Percentiles rank a stretch among this genome's conserved stretches.
phyloP scores from a whole-genome alignment of 371 early-diverging fungal species.

The Blakeslea trispora region DNA sequence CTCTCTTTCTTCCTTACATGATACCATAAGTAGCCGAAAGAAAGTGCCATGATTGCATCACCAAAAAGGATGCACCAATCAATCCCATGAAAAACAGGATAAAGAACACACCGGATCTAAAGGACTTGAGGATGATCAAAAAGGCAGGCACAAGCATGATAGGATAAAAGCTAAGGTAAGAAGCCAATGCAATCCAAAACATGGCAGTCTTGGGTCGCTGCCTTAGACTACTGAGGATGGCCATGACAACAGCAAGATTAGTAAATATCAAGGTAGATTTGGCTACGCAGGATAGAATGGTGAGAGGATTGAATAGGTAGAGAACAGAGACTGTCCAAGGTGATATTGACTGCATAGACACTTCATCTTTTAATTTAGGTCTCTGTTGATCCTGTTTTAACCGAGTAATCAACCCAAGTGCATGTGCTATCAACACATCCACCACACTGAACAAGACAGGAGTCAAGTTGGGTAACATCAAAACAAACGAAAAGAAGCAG shows the following conservation, averaged over 20 bases:
- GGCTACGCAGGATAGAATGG: slow-evolving; percentile 73
- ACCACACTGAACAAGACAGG: slow-evolving; percentile 61
- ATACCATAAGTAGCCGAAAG: slow-evolving; percentile 72
- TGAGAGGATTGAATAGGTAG: slow-evolving; percentile 86
- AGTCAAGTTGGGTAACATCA: slow-evolving; percentile 48
- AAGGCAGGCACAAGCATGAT: slow-evolving; percentile 75
- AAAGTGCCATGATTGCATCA: slow-evolving; percentile 77
- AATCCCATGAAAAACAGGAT: slow-evolving; percentile 29
- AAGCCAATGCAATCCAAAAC: slow-evolving; percentile 72
- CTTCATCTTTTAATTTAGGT: slow-evolving; percentile 14
- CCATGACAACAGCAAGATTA: slow-evolving; percentile 67
- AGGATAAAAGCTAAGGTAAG: slow-evolving; percentile 85
- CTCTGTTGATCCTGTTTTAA: slow-evolving; percentile 25
- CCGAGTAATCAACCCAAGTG: slow-evolving; percentile 52
- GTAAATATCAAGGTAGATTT: slow-evolving; percentile 76
- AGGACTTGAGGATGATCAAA: slow-evolving; percentile 35
- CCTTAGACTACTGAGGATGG: slow-evolving; percentile 65
- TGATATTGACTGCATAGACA: slow-evolving; percentile 16
- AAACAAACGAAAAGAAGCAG: slow-evolving; percentile 64
- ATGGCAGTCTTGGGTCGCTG: slow-evolving; percentile 53
- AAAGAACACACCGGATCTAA: not conserved
- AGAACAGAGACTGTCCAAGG: slow-evolving; percentile 53
- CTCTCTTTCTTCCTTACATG: slow-evolving; percentile 56
- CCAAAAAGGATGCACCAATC: slow-evolving; percentile 56
- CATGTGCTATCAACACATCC: slow-evolving; percentile 66